phyloP scores from a whole-genome alignment of 345 rosid genomes.

The Sisymbrium irio region DNA sequence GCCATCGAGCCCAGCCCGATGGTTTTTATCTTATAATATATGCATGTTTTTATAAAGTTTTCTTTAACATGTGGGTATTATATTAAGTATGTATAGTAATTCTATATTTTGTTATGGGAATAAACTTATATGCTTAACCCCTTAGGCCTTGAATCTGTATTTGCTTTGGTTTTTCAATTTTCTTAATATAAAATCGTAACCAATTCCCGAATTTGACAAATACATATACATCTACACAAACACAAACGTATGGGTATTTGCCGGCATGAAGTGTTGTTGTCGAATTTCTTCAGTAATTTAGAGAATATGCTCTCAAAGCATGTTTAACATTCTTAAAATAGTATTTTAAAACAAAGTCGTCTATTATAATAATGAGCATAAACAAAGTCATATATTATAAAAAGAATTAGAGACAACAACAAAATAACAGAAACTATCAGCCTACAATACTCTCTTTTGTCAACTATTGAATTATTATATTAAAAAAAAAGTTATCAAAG shows the following conservation, averaged over 20 bases:
- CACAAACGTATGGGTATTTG: neutral
- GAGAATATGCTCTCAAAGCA: constrained; percentile 8
- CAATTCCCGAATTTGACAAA: neutral
- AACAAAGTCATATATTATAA: neutral
- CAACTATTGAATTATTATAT: constrained; percentile 6
- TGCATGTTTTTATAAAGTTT: neutral
- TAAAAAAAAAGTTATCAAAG: no score
- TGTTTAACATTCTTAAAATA: neutral
- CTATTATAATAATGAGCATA: neutral
- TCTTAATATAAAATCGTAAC: no score
- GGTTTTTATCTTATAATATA: neutral
- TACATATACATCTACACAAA: neutral
- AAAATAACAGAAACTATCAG: neutral
- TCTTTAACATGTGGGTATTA: neutral
- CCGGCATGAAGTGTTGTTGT: neutral
- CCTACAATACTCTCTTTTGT: neutral
- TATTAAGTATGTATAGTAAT: neutral
- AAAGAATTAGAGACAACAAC: neutral
- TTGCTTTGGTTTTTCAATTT: neutral
- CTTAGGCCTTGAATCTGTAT: neutral
- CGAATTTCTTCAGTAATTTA: neutral
- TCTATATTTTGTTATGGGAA: neutral
- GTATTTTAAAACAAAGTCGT: neutral
- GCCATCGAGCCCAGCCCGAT: neutral
- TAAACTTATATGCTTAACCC: neutral